These are phyloP conservation scores for Myxozyma lipomycoides DNA, from an alignment of 805 yeast species.

Conservation along the genomic window DNA sequence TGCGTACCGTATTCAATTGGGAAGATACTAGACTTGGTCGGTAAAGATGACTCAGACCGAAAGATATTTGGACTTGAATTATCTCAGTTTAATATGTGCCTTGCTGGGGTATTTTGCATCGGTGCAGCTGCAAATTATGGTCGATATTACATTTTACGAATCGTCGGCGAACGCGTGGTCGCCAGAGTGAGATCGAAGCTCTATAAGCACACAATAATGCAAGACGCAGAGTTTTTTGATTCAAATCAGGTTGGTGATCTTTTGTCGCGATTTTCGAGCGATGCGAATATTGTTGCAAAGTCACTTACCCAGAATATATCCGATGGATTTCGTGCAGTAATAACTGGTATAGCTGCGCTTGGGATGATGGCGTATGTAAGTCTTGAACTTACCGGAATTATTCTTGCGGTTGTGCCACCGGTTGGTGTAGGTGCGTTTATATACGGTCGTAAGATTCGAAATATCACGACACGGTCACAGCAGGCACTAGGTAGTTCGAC, in stretches of 20 bases:
- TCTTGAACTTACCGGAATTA: conserved; percentile 73
- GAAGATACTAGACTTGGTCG: conserved; percentile 71
- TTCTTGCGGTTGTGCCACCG: conserved; percentile 79
- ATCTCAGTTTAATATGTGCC: conserved; percentile 55
- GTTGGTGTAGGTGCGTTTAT: conserved; percentile 71
- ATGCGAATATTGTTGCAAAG: conserved; percentile 81
- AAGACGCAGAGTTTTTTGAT: conserved; percentile 87
- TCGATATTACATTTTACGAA: conserved; percentile 64
- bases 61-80: conserved; percentile 56
- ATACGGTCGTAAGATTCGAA: conserved; percentile 76
- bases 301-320: conserved; percentile 84
- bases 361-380: conserved; percentile 89
- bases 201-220: conserved; percentile 69
- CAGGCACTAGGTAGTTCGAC: conserved; percentile 80
- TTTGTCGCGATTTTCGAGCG: conserved; percentile 81
- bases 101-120: conserved; percentile 57
- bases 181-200: conserved; percentile 77
- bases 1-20: conserved; percentile 78
- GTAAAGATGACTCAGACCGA: conserved; percentile 37
- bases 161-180: conserved; percentile 82
- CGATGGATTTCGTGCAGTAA: conserved; percentile 79
- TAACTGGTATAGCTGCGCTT: conserved; percentile 80
- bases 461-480: conserved; percentile 70
- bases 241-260: conserved; percentile 86
- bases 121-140: conserved; percentile 82